These are phyloP conservation scores for Aspergillus indologenus DNA, from an alignment of 495 filamentous ascomycete genomes.

Conservation along the genomic window DNA sequence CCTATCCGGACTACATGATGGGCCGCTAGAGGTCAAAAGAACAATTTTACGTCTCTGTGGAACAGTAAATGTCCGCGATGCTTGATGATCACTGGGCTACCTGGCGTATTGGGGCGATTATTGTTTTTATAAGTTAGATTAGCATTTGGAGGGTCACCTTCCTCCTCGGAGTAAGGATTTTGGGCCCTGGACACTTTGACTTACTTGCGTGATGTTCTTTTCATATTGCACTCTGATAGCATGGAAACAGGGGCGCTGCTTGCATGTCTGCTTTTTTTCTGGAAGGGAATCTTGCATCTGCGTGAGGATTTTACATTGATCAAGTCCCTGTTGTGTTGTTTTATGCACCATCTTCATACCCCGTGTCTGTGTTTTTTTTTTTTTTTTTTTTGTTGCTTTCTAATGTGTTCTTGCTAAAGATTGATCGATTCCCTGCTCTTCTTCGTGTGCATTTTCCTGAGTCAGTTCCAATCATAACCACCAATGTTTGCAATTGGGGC, in stretches of 20 bases:
- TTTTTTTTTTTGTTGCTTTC: slow-evolving; percentile 5
- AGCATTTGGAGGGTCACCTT: slow-evolving; percentile 48
- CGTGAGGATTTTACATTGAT: slow-evolving; percentile 30
- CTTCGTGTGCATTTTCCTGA: slow-evolving; percentile 1
- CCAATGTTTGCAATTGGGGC: slow-evolving; percentile 8
- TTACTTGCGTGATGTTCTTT: slow-evolving; percentile 20
- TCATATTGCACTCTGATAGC: slow-evolving; percentile 24
- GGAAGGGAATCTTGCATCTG: slow-evolving; percentile 38
- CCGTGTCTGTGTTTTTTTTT: slow-evolving; percentile 17
- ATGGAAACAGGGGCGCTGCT: slow-evolving; percentile 42
- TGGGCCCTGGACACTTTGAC: slow-evolving; percentile 29
- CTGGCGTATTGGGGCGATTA: slow-evolving; percentile 43
- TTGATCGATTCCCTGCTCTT: slow-evolving; percentile 3
- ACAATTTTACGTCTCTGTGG: slow-evolving; percentile 18
- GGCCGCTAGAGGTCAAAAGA: slow-evolving; percentile 39
- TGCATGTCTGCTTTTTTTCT: slow-evolving; percentile 28
- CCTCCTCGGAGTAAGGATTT: slow-evolving; percentile 44
- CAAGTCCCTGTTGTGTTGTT: slow-evolving; percentile 13
- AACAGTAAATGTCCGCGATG: slow-evolving; percentile 49
- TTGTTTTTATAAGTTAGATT: slow-evolving; percentile 42
- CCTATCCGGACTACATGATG: slow-evolving; percentile 61
- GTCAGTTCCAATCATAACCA: background rate
- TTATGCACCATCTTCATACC: slow-evolving; percentile 19
- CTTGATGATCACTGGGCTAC: slow-evolving; percentile 47
- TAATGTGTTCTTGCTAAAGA: slow-evolving; percentile 1